phyloP scores from a whole-genome alignment of 2,329 filamentous ascomycete species.

The Cercospora beticola region DNA sequence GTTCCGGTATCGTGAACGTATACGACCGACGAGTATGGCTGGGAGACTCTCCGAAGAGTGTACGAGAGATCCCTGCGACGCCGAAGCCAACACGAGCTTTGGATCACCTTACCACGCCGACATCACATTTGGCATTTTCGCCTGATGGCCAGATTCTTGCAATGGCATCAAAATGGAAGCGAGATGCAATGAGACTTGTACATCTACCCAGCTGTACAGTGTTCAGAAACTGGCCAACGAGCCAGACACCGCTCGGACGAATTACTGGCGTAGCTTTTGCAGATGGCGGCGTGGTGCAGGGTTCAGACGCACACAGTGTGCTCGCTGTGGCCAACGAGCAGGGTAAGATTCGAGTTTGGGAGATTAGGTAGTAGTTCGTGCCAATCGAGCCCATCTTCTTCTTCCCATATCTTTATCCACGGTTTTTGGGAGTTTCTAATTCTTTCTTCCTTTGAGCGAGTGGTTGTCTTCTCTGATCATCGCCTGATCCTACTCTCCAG shows the following conservation, averaged over 20 bases:
- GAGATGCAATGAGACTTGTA: conserved; percentile 80
- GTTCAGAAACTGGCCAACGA: conserved; percentile 95
- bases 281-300: conserved; percentile 38
- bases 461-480: background rate
- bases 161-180: conserved; percentile 83
- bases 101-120: conserved; percentile 84
- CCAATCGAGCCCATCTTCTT: background rate
- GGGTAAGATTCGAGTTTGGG: conserved; percentile 88
- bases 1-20: conserved; percentile 85
- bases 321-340: conserved; percentile 85
- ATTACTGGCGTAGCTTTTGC: conserved; percentile 61
- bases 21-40: conserved; percentile 75
- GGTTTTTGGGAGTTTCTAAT: background rate
- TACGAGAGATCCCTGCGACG: conserved; percentile 54
- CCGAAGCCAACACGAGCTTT: conserved; percentile 73
- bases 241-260: conserved; percentile 80
- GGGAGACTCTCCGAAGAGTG: conserved; percentile 17
- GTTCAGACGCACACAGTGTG: conserved; percentile 48
- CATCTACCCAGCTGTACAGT: conserved; percentile 91
- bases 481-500: background rate
- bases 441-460: background rate
- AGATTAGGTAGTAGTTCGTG: conserved; percentile 55
- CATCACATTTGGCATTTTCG: conserved; percentile 76
- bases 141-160: conserved; percentile 86
- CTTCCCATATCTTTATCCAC: background rate